Evolutionary conservation across 2,329 filamentous ascomycete genomes (phyloP), one percentile per base, ranked within the genome.

Genomic region (Colletotrichum navitas): DNA sequence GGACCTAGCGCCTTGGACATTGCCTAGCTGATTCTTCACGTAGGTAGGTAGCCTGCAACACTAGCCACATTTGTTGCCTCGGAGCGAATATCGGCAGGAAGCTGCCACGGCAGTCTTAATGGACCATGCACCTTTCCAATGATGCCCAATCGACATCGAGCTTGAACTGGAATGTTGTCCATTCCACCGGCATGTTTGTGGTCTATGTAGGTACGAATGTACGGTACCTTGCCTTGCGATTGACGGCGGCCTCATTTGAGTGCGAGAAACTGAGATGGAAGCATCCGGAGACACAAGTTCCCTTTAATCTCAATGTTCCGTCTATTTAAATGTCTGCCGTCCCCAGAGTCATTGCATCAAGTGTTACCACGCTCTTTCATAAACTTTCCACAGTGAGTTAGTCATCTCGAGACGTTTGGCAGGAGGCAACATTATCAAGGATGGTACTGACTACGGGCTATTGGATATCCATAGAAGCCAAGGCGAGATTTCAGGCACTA

Each of bases 1-100:
- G 21, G 39, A 66, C 32, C 55, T 59, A 58, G 52, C 58, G 64
- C 65, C 68, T 58, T 58, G 62, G 45, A 24, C 36, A 26, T 43
- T 36, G 41, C 49, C 26, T 62, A 62, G 43, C 59, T 62, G 43
- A 29, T 62, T 62, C 14, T 49, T 62, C 18, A 39, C 12, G 36
- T 39, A 21, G 18, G 6, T 10, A 43, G 21, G 18, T 62, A 45
- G 41, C 29, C 58, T 39, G 14, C 59, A 47, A 24, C 43, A 49
- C 59, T 45, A 49, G 59, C 59, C 59, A 39, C 45, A 26, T 51
- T 36, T 26, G 43, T 45, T 8, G 41, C 41, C 18, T 45, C 43
- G 43, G 43, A 39, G 59, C 43, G 21, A 61, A 26, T 62, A 51
- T 51, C 43, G 43, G 45, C n/a, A 39, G 21, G 32, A 21, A 39